These are phyloP conservation scores for Colletotrichum eremochloae DNA, from an alignment of 2,329 filamentous ascomycete species.

Conservation along the genomic window DNA sequence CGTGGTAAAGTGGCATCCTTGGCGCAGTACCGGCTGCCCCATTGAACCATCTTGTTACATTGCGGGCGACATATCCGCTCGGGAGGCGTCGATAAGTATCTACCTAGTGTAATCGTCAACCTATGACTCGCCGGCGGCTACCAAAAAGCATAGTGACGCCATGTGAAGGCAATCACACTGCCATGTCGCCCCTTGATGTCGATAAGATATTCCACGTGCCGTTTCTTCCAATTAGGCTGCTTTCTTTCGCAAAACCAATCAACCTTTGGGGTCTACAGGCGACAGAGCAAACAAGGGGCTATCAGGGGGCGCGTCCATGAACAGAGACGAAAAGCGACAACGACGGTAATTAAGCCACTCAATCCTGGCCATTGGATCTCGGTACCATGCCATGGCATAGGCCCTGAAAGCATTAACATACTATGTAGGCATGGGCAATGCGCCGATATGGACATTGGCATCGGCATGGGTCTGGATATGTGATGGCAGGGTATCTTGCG, in stretches of 20 bases:
- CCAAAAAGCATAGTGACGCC: not conserved
- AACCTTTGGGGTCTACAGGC: not conserved
- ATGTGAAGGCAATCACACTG: not conserved
- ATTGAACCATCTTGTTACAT: not conserved
- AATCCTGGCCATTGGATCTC: not conserved
- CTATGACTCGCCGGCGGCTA: not conserved
- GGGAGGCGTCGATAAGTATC: not conserved
- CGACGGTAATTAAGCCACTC: not conserved
- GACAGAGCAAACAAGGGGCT: not conserved
- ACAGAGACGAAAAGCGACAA: not conserved
- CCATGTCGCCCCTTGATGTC: not conserved
- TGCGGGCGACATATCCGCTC: not conserved
- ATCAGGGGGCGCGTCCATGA: not conserved
- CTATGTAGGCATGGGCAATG: not conserved
- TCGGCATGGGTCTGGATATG: conserved; percentile 12
- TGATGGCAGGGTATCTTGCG: not conserved
- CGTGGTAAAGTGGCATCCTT: not conserved
- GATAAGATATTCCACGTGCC: not conserved
- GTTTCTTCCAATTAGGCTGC: not conserved
- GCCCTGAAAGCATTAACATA: not conserved
- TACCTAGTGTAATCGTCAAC: not conserved
- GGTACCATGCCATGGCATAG: not conserved
- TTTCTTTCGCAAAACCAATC: not conserved
- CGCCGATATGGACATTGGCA: not conserved
- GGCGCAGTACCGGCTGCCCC: not conserved